Evolutionary conservation across 2,329 filamentous ascomycete genomes (phyloP), one percentile per base, ranked within the genome.

Genomic region (Hypocreales sp.): DNA sequence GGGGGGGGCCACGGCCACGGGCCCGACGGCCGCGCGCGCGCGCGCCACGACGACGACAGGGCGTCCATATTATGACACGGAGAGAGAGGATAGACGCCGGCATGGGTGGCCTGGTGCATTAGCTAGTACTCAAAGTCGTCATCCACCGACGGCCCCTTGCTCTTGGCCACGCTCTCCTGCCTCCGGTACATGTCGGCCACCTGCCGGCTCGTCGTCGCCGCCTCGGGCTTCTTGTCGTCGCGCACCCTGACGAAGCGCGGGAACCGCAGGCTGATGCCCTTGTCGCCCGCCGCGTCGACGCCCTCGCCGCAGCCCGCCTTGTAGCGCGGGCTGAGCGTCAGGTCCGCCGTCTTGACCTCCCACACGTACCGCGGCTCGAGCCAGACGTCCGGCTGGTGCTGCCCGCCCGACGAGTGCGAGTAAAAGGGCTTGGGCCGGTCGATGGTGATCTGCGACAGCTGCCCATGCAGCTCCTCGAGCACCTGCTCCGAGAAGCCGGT

Each of bases 341-440:
- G 54, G 60, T 98, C 90, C 1, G 90, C 90, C 9, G 87, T 92
- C 61, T 87, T 92, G 40, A 98, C 86, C 55, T 98, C 90, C 90
- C 90, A 98, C 2, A 98, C 90, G 42, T 79, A 77, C 22, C 75
- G 73, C 10, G 90, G 82, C 61, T 98, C 90, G 48, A 98, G 90
- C 90, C 90, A 98, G 20, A 98, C 84, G 50, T 98, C 90, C 2
- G 90, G 90, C 50, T 98, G 90, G 48, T 95, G 84, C 55, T 92
- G 87, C 26, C 74, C 73, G 27, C 81, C 82, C 0, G 66, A 59
- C 4, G 79, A 84, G 51, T 98, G 90, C 1, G 73, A 66, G 55
- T 95, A 98, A 52, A 93, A 98, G 0, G 90, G 90, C 47, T 98
- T 98, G 2, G 87, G 72, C 1, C 76, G 73, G 46, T 92, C 83